A percentile compares a stretch with the other conserved stretches of the same genome.
phyloP scores from a whole-genome alignment of 225 moss, liverwort and hornwort species.

The Rhytidiadelphus loreus region DNA sequence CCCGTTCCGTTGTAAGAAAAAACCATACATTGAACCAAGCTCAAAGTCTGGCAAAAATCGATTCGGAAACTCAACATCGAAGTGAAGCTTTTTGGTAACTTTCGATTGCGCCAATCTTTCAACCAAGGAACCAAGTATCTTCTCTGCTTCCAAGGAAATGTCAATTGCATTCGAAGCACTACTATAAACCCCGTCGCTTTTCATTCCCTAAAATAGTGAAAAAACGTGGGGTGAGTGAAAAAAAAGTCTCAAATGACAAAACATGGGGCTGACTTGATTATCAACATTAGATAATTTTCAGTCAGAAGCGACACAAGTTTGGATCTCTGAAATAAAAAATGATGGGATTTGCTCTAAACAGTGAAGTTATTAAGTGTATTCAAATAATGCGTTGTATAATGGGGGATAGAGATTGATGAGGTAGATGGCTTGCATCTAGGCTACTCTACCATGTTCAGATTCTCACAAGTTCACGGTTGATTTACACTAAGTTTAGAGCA shows the following conservation, averaged over 20 bases:
- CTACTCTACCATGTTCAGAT: not conserved
- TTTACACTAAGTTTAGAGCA: accelerated
- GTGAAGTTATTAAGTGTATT: no score
- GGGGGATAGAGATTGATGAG: not conserved
- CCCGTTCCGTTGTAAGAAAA: not conserved
- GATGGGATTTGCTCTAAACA: no score
- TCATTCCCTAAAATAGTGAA: no score
- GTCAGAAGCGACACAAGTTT: no score
- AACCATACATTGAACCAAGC: not conserved
- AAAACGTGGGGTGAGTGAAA: no score
- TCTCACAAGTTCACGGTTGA: no score
- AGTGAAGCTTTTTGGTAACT: not conserved
- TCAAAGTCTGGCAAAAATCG: not conserved
- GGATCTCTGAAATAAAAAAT: no score
- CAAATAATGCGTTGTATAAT: no score
- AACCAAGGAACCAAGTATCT: not conserved
- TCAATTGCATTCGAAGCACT: not conserved
- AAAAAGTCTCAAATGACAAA: no score
- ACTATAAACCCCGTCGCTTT: no score
- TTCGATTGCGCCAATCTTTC: not conserved
- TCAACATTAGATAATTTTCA: not conserved
- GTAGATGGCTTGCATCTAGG: not conserved
- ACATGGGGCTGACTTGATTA: no score
- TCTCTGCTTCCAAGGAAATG: not conserved
- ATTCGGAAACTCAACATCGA: not conserved